These are phyloP conservation scores for Aureobasidium sp. DNA, from an alignment of 2,329 filamentous ascomycete genomes.

Conservation along the genomic window DNA sequence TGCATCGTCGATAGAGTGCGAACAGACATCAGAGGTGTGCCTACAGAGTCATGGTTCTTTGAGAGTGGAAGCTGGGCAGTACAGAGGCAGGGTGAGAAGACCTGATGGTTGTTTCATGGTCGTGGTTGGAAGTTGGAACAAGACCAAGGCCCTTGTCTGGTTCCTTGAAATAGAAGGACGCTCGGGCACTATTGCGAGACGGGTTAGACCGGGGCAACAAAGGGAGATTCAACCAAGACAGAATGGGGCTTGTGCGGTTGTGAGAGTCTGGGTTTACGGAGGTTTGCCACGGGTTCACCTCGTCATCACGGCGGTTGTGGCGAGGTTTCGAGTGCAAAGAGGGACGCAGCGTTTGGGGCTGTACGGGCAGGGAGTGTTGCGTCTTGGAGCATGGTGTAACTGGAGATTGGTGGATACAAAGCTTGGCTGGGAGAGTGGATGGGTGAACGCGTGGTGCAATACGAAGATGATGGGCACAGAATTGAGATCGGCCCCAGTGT, in stretches of 20 bases:
- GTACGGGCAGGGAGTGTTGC: not conserved
- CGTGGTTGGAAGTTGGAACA: not conserved
- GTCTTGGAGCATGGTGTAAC: not conserved
- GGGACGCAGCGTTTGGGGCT: not conserved
- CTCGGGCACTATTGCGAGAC: conserved; percentile 7
- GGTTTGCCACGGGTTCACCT: conserved; percentile 5
- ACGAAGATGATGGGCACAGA: not conserved
- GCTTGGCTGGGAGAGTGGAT: not conserved
- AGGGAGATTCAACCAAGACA: conserved; percentile 10
- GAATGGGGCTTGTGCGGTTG: not conserved
- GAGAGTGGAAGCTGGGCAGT: not conserved
- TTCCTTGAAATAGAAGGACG: conserved; percentile 8
- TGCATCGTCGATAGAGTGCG: conserved; percentile 1
- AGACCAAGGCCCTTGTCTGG: not conserved
- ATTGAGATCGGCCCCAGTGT: not conserved
- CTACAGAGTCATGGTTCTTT: not conserved
- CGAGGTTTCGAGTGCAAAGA: not conserved
- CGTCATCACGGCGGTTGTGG: conserved; percentile 8
- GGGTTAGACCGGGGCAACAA: conserved; percentile 4
- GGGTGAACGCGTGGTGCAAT: not conserved
- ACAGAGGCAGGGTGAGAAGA: not conserved
- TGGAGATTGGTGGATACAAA: not conserved
- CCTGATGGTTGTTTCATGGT: not conserved
- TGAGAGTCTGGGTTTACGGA: not conserved
- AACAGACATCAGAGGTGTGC: not conserved